These are phyloP conservation scores for Termitomyces sp. DNA, from an alignment of 768 basidiomycete species.

Conservation along the genomic window DNA sequence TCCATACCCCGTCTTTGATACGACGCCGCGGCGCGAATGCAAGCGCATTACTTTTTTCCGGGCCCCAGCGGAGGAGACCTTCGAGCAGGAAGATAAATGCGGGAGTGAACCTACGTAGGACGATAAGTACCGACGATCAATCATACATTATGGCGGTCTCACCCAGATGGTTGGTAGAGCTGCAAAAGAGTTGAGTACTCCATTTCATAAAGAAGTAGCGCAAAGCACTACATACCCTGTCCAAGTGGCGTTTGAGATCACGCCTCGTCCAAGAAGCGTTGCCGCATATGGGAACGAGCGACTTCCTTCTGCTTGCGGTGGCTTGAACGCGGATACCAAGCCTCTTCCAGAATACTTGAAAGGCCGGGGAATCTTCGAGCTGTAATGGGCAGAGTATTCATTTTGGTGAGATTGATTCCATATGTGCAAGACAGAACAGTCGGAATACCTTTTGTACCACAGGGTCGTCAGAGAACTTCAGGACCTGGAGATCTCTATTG, in stretches of 20 bases:
- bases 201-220: background rate
- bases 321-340: background rate
- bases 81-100: background rate
- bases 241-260: background rate
- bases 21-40: background rate
- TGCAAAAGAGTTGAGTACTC: background rate
- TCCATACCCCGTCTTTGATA: background rate
- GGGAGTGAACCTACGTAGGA: background rate
- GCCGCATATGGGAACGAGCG: background rate
- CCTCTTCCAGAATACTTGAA: background rate
- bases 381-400: background rate
- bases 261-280: background rate
- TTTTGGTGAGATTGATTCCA: no score
- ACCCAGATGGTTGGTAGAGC: background rate
- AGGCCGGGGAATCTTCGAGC: background rate
- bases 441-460: background rate
- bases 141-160: background rate
- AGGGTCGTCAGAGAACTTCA: background rate
- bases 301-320: background rate
- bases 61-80: constrained; percentile 1
- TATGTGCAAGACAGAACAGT: background rate
- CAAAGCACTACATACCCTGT: background rate
- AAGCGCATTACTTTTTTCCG: background rate
- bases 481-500: background rate
- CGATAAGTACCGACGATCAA: background rate